A percentile compares a stretch with the other conserved stretches of the same genome.
Evolutionary conservation across 192 early-diverging fungal species (phyloP).

Genomic region (Diversispora eburnea): DNA sequence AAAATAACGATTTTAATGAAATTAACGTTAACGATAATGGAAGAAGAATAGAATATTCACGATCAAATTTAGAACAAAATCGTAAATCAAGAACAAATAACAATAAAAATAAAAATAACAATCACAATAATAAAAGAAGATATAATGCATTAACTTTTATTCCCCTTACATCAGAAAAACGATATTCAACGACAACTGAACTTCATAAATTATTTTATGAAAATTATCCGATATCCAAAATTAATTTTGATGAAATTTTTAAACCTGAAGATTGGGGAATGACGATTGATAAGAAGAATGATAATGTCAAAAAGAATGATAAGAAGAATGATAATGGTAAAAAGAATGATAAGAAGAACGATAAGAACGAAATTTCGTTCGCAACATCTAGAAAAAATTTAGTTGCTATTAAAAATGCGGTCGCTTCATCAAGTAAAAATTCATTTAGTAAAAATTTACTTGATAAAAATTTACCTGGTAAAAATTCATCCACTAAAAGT

Average conservation of each 20-base stretch:
- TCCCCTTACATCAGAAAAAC: conserved; percentile 5
- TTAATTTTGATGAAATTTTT: conserved; percentile 21
- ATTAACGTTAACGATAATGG: too few species aligned
- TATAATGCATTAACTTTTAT: background rate
- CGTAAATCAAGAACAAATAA: background rate
- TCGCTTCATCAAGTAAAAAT: background rate
- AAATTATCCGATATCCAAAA: background rate
- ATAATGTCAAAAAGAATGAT: too few species aligned
- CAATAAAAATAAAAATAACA: background rate
- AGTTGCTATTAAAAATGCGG: too few species aligned
- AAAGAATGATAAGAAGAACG: too few species aligned
- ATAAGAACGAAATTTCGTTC: too few species aligned
- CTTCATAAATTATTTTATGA: conserved; percentile 21
- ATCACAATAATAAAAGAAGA: background rate
- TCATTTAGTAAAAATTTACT: too few species aligned
- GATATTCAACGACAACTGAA: conserved; percentile 13
- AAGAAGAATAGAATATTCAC: too few species aligned
- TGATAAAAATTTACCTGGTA: too few species aligned
- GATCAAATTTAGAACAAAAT: background rate
- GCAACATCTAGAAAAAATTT: too few species aligned
- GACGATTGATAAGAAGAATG: background rate
- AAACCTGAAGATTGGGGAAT: conserved; percentile 13
- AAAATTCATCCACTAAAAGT: too few species aligned
- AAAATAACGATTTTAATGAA: too few species aligned
- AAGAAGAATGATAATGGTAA: too few species aligned